Percentiles rank a stretch among this genome's conserved stretches.
These are phyloP conservation scores for Pelargonium australe DNA, from an alignment of 441 rosid species.

Conservation along the genomic window DNA sequence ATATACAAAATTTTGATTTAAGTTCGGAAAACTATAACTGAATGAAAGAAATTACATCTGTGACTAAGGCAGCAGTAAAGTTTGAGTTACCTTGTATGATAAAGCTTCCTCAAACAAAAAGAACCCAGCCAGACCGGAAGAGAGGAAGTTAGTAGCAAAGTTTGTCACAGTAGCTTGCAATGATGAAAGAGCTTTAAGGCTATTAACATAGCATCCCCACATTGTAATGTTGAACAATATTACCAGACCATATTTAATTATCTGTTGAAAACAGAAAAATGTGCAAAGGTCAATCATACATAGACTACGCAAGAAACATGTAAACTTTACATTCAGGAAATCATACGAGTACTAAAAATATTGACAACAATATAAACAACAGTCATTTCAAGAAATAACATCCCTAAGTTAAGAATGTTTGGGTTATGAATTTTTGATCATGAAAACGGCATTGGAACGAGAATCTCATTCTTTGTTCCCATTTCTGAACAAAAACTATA, in stretches of 20 bases:
- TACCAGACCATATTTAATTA: constrained; percentile 48
- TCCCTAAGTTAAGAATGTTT: too few species aligned
- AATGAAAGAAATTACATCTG: too few species aligned
- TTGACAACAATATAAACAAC: neutral
- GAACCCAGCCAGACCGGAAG: constrained; percentile 76
- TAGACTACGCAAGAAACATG: too few species aligned
- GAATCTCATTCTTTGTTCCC: too few species aligned
- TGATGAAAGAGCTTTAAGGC: constrained; percentile 78
- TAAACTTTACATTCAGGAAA: neutral
- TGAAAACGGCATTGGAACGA: too few species aligned
- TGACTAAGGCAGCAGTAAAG: too few species aligned
- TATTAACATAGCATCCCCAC: constrained; percentile 90
- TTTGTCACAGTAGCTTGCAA: constrained; percentile 79
- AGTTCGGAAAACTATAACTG: too few species aligned
- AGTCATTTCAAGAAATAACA: too few species aligned
- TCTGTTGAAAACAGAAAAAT: constrained; percentile 30
- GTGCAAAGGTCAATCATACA: neutral
- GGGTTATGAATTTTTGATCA: too few species aligned
- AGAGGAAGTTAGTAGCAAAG: constrained; percentile 74
- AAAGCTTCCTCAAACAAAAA: constrained; percentile 57
- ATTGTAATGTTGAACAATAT: constrained; percentile 55
- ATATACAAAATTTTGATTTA: too few species aligned
- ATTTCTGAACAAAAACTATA: too few species aligned
- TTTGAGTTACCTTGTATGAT: constrained; percentile 37
- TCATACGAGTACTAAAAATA: neutral